Evolutionary conservation across 352 stramenopile species (phyloP), one percentile per base, ranked within the genome.

Genomic region (Elongisporangium undulatum): DNA sequence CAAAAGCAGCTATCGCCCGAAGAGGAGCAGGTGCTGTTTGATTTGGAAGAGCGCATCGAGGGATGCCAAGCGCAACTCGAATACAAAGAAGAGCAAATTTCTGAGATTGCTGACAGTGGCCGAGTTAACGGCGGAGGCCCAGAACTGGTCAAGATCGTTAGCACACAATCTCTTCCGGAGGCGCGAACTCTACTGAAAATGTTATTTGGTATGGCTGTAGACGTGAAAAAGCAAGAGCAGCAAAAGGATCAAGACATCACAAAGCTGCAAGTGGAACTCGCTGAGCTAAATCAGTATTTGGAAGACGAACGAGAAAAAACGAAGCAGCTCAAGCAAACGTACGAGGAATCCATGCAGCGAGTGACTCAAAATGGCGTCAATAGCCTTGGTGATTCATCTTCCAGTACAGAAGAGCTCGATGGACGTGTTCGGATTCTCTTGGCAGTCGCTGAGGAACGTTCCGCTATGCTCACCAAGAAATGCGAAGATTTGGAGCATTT

Each of bases 41-140:
- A 95, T 53, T 73, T 95, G 51, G 87, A 94, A 61, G 87, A 95
- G 45, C 79, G 82, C 23, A 95, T 95, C 57, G 87, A 95, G 58
- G 84, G 79, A 1, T 94, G 85, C 48, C 87, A 95, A 66, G 85
- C 83, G 1, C 79, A 94, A 54, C 64, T 95, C 16, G 85, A 95
- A 61, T 95, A 94, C 69, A 95, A 95, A 64, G 84, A 95, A 68
- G 87, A 95, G 51, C 89, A 89, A 51, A 93, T 95, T 17, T 92
- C 83, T 1, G 85, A 93, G 49, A 92, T 94, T 34, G 66, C 79
- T 3, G 74, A 82, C n/a, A 76, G 84, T 61, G 75, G 69, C 2
- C 71, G 68, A 10, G 54, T 62, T 41, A 57, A 74, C 8, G 83
- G 90, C 49, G 66, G 52, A 23, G 71, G 73, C 15, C 66, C 73